These are phyloP conservation scores for Pseudogymnoascus sp. DNA, from an alignment of 2,329 filamentous ascomycete species.

Conservation along the genomic window DNA sequence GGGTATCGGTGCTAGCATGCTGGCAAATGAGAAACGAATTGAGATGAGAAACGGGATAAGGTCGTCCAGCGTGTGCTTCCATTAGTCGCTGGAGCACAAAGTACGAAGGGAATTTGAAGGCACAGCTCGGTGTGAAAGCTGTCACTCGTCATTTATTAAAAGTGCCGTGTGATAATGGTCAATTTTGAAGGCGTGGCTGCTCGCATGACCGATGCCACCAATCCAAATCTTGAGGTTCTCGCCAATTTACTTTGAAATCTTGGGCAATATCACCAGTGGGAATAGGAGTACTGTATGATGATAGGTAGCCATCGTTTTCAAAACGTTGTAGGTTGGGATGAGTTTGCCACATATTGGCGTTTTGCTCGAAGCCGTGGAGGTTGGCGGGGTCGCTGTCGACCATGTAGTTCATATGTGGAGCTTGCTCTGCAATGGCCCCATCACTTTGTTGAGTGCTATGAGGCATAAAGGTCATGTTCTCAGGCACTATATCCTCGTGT, in stretches of 20 bases:
- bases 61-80: not conserved
- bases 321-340: not conserved
- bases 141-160: not conserved
- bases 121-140: not conserved
- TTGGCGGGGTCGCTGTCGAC: not conserved
- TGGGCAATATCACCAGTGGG: not conserved
- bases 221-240: not conserved
- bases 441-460: slow-evolving; percentile 54
- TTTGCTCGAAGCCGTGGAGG: not conserved
- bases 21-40: not conserved
- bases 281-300: not conserved
- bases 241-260: not conserved
- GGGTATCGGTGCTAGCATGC: slow-evolving; percentile 2
- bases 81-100: not conserved
- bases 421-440: slow-evolving; percentile 43
- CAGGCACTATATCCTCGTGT: not conserved
- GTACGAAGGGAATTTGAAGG: not conserved
- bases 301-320: not conserved
- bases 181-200: not conserved
- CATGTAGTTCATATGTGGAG: slow-evolving; percentile 1
- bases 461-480: slow-evolving; percentile 7
- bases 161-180: not conserved
- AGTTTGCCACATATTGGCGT: not conserved
- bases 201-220: not conserved
- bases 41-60: not conserved